Evolutionary conservation across 495 filamentous ascomycete genomes (phyloP).

Genomic region (Aspergillus nidulans): DNA sequence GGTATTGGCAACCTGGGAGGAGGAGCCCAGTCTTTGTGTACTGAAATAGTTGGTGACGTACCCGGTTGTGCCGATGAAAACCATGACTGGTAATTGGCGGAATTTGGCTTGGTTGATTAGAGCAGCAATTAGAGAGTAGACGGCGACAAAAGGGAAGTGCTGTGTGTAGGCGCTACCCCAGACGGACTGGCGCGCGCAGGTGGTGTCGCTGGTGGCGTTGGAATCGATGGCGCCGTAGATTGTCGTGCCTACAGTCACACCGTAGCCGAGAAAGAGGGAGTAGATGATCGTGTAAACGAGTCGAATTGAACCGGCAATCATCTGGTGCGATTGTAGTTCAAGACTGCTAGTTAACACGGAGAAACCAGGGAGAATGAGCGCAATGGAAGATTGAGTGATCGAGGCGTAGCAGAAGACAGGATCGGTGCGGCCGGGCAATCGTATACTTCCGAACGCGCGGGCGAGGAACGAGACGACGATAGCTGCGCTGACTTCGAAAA

Average conservation of each 20-base stretch:
- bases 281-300: slow-evolving; percentile 97
- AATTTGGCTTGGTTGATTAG: slow-evolving; percentile 87
- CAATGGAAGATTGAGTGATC: slow-evolving; percentile 85
- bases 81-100: slow-evolving; percentile 84
- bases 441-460: slow-evolving; percentile 68
- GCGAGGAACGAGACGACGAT: slow-evolving; percentile 84
- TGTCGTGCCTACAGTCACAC: slow-evolving; percentile 88
- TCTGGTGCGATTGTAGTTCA: slow-evolving; percentile 80
- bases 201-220: slow-evolving; percentile 65
- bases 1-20: slow-evolving; percentile 78
- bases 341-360: slow-evolving; percentile 76
- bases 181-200: slow-evolving; percentile 56
- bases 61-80: slow-evolving; percentile 73
- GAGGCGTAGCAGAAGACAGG: slow-evolving; percentile 82
- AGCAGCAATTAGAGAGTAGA: slow-evolving; percentile 75
- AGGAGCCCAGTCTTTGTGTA: slow-evolving; percentile 61
- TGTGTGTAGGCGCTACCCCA: slow-evolving; percentile 38
- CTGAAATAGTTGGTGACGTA: slow-evolving; percentile 84
- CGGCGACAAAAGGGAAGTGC: slow-evolving; percentile 60
- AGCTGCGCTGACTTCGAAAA: slow-evolving; percentile 85
- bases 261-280: slow-evolving; percentile 89
- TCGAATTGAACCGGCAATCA: slow-evolving; percentile 87
- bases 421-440: slow-evolving; percentile 7
- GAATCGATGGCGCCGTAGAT: slow-evolving; percentile 80
- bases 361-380: slow-evolving; percentile 87